Base-by-base conservation (phyloP, 2,329 filamentous ascomycete genomes). In the Mycogone perniciosa region DNA sequence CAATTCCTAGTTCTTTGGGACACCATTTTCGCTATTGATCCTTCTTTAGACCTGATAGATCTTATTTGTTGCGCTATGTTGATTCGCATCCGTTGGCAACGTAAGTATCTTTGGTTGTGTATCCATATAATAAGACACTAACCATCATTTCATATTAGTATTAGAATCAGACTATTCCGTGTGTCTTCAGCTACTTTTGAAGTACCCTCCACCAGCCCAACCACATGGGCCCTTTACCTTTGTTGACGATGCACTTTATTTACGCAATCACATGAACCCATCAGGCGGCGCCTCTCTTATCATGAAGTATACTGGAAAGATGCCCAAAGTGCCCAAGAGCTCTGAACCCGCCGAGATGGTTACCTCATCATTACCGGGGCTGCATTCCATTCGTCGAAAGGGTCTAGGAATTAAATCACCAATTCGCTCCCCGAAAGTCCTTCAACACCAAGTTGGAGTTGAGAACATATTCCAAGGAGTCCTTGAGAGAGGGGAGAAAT, bases 1-100 rank as follows among this genome's bases (percentile, higher is more conserved):
- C 83, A 95, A 55, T 79, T 91, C 38, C 78, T 99, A 35, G 74
- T 81, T 26, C 78, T 99, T 50, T 99, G 93, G 93, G 93, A 99
- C 69, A 80, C 85, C 6, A 75, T 99, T 1, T 95, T 99, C 64
- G 88, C 91, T 2, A 82, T 95, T 61, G 91, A 96, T 60, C 79
- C 92, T 6, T 78, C 80, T 1, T 71, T 96, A 30, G 82, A 90
- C 45, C 73, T 97, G 31, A 82, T 97, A 58, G 89, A 97, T 62
- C 77, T 93, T 50, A 84, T 96, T n/a, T 96, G 91, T 59, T 83
- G 96, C 46, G 85, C 90, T 5, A 97, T 99, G 91, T 74, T 99
- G 27, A 74, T 99, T 42, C 82, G 93, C 46, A 89, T 97, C 59
- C 82, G 92, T 51, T 96, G 91, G 91, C 82, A 91, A 59, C 72